A percentile compares a stretch with the other conserved stretches of the same genome.
phyloP scores from a whole-genome alignment of 106 monocot species.

The Acanthochlamys bracteata region DNA sequence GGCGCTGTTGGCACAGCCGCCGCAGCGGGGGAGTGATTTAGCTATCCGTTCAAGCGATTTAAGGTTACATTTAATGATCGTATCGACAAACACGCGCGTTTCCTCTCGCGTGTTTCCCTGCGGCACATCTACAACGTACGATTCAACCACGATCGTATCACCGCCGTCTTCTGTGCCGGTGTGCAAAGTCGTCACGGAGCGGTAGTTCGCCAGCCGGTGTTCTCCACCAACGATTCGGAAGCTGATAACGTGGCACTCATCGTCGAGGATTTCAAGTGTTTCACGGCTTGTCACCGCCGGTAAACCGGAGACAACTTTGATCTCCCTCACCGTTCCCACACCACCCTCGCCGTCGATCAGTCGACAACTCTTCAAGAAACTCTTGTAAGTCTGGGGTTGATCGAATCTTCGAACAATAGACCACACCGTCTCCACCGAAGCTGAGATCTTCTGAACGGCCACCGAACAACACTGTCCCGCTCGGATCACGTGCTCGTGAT shows the following conservation, averaged over 20 bases:
- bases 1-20: background rate
- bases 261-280: conserved; percentile 61
- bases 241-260: conserved; percentile 53
- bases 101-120: conserved; percentile 50
- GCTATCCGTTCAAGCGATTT: conserved; percentile 36
- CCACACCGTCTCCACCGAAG: conserved; percentile 46
- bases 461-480: conserved; percentile 45
- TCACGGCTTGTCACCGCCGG: conserved; percentile 51
- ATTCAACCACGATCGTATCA: conserved; percentile 42
- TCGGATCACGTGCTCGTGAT: conserved; percentile 33
- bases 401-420: conserved; percentile 59
- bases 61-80: conserved; percentile 54
- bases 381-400: conserved; percentile 54
- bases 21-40: conserved; percentile 7
- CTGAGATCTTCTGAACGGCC: conserved; percentile 28
- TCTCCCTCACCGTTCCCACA: conserved; percentile 50
- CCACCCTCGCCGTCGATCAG: conserved; percentile 25
- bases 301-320: conserved; percentile 47
- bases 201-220: conserved; percentile 53
- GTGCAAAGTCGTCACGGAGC: conserved; percentile 60
- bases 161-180: background rate
- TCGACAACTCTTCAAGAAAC: conserved; percentile 57
- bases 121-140: conserved; percentile 63
- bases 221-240: conserved; percentile 61
- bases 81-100: conserved; percentile 49